These are phyloP conservation scores for Penicillium crustosum DNA, from an alignment of 2,329 filamentous ascomycete species.

Conservation along the genomic window DNA sequence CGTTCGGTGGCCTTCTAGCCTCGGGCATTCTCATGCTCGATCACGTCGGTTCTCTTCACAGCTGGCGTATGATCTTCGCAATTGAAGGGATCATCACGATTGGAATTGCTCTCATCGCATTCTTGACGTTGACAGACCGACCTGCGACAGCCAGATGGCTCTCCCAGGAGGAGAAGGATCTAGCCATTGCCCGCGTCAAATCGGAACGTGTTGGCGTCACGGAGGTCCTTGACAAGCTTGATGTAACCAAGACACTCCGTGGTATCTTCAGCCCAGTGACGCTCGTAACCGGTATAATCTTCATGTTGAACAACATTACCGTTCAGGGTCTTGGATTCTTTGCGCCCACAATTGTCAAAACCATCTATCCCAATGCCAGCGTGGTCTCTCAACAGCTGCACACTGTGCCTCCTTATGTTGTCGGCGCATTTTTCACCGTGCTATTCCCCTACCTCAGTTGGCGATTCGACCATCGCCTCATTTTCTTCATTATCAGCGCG, in stretches of 20 bases:
- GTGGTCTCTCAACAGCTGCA: constrained; percentile 66
- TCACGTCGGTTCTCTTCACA: constrained; percentile 55
- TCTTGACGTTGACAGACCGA: constrained; percentile 66
- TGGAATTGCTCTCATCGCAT: constrained; percentile 59
- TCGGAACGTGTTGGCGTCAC: constrained; percentile 65
- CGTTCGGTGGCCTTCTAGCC: constrained; percentile 68
- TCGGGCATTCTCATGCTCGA: constrained; percentile 63
- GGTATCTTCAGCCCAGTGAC: constrained; percentile 67
- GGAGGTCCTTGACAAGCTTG: constrained; percentile 63
- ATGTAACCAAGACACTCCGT: constrained; percentile 57
- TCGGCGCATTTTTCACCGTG: constrained; percentile 66
- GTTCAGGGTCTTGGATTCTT: constrained; percentile 72
- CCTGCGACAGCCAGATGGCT: constrained; percentile 69
- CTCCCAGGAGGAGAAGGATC: constrained; percentile 62
- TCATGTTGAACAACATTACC: constrained; percentile 67
- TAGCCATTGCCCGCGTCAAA: constrained; percentile 67
- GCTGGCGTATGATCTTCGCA: constrained; percentile 70
- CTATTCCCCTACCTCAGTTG: constrained; percentile 62
- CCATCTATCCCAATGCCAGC: constrained; percentile 61
- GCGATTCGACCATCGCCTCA: constrained; percentile 58
- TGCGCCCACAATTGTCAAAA: constrained; percentile 66
- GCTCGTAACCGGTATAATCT: constrained; percentile 57
- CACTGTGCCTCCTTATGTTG: constrained; percentile 69
- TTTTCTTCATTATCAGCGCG: constrained; percentile 61
- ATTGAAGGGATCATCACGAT: constrained; percentile 68